These are phyloP conservation scores for Rosa persica DNA, from an alignment of 306 rosid species.

Conservation along the genomic window DNA sequence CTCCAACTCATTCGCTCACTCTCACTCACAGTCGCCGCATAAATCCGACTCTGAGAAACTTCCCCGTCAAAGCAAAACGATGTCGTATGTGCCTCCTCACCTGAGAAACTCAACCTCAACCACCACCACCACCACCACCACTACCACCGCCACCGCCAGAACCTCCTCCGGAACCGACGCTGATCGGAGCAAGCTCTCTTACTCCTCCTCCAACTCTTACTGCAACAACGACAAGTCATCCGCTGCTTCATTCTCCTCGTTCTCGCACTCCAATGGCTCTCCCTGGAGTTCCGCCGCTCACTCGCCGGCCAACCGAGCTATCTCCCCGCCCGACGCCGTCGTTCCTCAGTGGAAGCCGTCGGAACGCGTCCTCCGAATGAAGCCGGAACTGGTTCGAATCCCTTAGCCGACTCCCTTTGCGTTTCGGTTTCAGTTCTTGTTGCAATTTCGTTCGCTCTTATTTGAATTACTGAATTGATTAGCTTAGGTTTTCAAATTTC, in stretches of 20 bases:
- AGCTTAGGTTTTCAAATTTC: slow-evolving; percentile 13
- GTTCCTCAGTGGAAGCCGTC: slow-evolving; percentile 76
- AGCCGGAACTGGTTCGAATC: slow-evolving; percentile 54
- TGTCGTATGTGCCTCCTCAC: slow-evolving; percentile 92
- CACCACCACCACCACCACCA: slow-evolving; percentile 39
- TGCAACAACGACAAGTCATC: slow-evolving; percentile 20
- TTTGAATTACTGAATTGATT: slow-evolving; percentile 1
- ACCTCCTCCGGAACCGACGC: slow-evolving; percentile 40
- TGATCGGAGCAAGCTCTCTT: slow-evolving; percentile 52
- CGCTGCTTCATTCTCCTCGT: slow-evolving; percentile 21
- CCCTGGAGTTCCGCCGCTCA: slow-evolving; percentile 51
- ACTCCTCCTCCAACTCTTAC: slow-evolving; percentile 40
- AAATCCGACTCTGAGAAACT: slow-evolving; percentile 1
- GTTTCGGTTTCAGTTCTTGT: background rate
- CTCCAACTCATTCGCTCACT: background rate
- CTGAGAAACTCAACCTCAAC: slow-evolving; percentile 55
- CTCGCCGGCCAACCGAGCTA: slow-evolving; percentile 25
- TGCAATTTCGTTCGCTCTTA: background rate
- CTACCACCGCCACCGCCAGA: slow-evolving; percentile 2
- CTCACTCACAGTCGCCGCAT: background rate
- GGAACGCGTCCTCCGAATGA: slow-evolving; percentile 78
- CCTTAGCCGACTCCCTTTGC: background rate
- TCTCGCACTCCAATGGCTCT: slow-evolving; percentile 38
- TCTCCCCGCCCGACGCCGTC: slow-evolving; percentile 44
- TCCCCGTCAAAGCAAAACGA: slow-evolving; percentile 35